phyloP scores from a whole-genome alignment of 2,329 filamentous ascomycete species.

The Xylaria arbuscula region DNA sequence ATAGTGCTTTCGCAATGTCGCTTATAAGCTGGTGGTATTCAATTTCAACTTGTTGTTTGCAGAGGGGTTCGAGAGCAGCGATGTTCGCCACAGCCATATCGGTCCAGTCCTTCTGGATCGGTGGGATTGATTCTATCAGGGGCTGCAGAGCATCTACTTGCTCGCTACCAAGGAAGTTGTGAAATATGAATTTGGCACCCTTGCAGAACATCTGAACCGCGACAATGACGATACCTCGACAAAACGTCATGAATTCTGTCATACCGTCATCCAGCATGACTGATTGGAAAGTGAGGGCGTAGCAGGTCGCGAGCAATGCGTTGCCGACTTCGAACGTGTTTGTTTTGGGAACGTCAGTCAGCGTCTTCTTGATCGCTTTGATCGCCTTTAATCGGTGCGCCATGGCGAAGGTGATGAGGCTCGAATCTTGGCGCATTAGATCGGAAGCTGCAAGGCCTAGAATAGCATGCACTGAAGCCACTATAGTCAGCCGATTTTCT shows the following conservation, averaged over 20 bases:
- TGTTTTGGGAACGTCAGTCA: slow-evolving; percentile 57
- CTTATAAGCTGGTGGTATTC: slow-evolving; percentile 60
- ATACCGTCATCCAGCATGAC: slow-evolving; percentile 68
- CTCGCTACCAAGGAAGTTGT: slow-evolving; percentile 57
- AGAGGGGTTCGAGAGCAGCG: slow-evolving; percentile 57
- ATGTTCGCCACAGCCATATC: slow-evolving; percentile 61
- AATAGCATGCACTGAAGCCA: slow-evolving; percentile 74
- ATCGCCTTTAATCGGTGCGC: slow-evolving; percentile 71
- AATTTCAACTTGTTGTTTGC: slow-evolving; percentile 56
- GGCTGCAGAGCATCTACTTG: slow-evolving; percentile 57
- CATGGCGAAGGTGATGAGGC: slow-evolving; percentile 68
- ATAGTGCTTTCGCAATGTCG: slow-evolving; percentile 62
- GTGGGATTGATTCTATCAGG: slow-evolving; percentile 58
- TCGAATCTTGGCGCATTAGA: slow-evolving; percentile 62
- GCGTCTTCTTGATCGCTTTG: slow-evolving; percentile 67
- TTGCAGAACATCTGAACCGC: slow-evolving; percentile 64
- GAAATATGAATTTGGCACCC: slow-evolving; percentile 62
- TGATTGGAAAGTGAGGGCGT: slow-evolving; percentile 69
- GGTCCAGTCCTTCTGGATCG: slow-evolving; percentile 58
- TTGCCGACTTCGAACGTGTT: slow-evolving; percentile 65
- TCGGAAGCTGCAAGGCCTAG: slow-evolving; percentile 74
- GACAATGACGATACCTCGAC: slow-evolving; percentile 67
- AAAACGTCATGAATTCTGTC: slow-evolving; percentile 70
- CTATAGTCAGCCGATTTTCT: slow-evolving; percentile 50
- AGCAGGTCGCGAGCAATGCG: slow-evolving; percentile 69